phyloP scores from a whole-genome alignment of 2,329 filamentous ascomycete genomes.

The Myriosclerotinia scirpicola region DNA sequence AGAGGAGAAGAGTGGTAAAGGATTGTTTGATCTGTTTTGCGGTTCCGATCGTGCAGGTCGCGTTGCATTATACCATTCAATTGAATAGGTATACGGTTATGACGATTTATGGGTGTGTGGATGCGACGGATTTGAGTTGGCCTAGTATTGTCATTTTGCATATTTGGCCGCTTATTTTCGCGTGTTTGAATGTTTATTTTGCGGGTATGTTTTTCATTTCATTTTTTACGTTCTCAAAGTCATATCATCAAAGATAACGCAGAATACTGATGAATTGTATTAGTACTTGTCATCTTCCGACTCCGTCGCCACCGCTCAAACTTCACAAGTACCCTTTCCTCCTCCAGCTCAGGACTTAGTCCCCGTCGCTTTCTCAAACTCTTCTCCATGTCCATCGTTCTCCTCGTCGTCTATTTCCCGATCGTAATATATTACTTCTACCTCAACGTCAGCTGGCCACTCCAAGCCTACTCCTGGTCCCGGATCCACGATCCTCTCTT shows the following conservation, averaged over 20 bases:
- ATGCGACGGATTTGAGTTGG: constrained; percentile 57
- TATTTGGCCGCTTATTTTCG: constrained; percentile 57
- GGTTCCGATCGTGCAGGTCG: constrained; percentile 55
- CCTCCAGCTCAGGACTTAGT: constrained; percentile 51
- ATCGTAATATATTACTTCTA: constrained; percentile 53
- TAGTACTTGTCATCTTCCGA: constrained; percentile 60
- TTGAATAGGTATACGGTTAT: constrained; percentile 57
- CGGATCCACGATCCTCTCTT: constrained; percentile 48
- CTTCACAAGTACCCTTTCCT: constrained; percentile 55
- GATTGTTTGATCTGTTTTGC: constrained; percentile 57
- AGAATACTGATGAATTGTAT: not conserved
- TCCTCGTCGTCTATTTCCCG: constrained; percentile 54
- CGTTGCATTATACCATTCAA: constrained; percentile 60
- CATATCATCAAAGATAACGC: not conserved
- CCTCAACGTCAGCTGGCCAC: constrained; percentile 45
- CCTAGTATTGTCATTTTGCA: constrained; percentile 52
- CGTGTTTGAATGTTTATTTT: constrained; percentile 54
- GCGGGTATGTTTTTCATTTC: constrained; percentile 50
- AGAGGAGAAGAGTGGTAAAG: constrained; percentile 47
- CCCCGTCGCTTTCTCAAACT: constrained; percentile 62
- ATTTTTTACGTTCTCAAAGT: constrained; percentile 22
- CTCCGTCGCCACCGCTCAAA: constrained; percentile 59
- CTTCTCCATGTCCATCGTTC: constrained; percentile 54
- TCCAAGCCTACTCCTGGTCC: constrained; percentile 52
- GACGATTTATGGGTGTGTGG: constrained; percentile 58